Percentiles rank a stretch among this genome's conserved stretches.
Evolutionary conservation across 805 yeast species (phyloP).

Genomic region (Nakazawaea ernobii): DNA sequence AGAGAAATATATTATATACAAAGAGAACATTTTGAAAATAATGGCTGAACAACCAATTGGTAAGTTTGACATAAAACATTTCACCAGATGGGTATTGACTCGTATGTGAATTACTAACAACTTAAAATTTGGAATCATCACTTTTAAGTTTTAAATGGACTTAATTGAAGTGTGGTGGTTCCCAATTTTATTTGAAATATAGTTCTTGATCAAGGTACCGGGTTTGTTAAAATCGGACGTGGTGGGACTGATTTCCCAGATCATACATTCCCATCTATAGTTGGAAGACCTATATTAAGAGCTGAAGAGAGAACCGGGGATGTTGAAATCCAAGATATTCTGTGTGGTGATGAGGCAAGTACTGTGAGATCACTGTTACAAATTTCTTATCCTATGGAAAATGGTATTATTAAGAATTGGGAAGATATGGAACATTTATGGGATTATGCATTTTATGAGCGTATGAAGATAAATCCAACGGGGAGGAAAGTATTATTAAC

Average conservation of each 20-base stretch:
- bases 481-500: slow-evolving; percentile 84
- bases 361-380: slow-evolving; percentile 86
- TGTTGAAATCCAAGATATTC: slow-evolving; percentile 84
- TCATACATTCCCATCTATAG: slow-evolving; percentile 93
- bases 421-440: slow-evolving; percentile 97
- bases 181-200: slow-evolving; percentile 4
- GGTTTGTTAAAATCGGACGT: slow-evolving; percentile 94
- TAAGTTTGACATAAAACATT: not conserved
- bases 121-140: not conserved
- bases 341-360: slow-evolving; percentile 97
- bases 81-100: not conserved
- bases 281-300: slow-evolving; percentile 93
- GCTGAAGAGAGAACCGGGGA: slow-evolving; percentile 87
- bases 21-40: not conserved
- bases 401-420: slow-evolving; percentile 96
- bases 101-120: not conserved
- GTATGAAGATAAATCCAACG: slow-evolving; percentile 68
- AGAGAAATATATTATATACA: no score
- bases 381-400: slow-evolving; percentile 97
- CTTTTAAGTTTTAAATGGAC: not conserved
- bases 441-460: slow-evolving; percentile 95
- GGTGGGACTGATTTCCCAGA: slow-evolving; percentile 98
- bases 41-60: slow-evolving; percentile 15
- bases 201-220: slow-evolving; percentile 99
- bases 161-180: not conserved